Evolutionary conservation across 139 green algal genomes (phyloP).

Genomic region (Chloropicon primus): DNA sequence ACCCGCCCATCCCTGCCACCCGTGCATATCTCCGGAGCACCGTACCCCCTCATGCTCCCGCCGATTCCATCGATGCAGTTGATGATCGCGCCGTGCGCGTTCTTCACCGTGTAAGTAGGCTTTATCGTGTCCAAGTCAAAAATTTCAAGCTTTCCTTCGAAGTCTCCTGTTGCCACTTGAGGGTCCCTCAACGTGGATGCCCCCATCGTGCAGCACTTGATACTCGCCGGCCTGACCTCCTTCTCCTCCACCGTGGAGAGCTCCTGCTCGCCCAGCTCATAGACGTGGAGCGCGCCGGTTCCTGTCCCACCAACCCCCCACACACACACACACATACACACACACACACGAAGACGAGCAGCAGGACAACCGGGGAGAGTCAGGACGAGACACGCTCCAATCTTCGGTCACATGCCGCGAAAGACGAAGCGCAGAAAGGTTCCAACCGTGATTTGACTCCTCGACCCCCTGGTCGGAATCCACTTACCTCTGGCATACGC

Average conservation of each 20-base stretch:
- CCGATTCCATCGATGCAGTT: slow-evolving; percentile 69
- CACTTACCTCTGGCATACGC: not conserved
- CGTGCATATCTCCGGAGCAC: slow-evolving; percentile 64
- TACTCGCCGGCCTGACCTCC: slow-evolving; percentile 30
- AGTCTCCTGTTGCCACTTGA: slow-evolving; percentile 59
- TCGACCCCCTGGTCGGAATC: too few relatives aligned
- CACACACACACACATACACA: too few relatives aligned
- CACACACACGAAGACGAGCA: too few relatives aligned
- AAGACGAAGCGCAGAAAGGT: too few relatives aligned
- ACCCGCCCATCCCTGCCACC: slow-evolving; percentile 69
- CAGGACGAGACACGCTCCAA: too few relatives aligned
- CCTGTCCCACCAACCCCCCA: too few relatives aligned
- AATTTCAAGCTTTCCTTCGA: slow-evolving; percentile 36
- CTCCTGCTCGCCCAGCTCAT: slow-evolving; percentile 48
- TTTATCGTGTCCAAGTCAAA: not conserved
- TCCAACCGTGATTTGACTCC: too few relatives aligned
- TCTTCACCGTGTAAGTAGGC: not conserved
- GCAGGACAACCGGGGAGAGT: too few relatives aligned
- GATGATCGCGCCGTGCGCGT: slow-evolving; percentile 64
- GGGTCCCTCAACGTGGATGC: slow-evolving; percentile 26
- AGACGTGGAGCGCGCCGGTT: slow-evolving; percentile 32
- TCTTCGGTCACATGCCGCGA: too few relatives aligned
- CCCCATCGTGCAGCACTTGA: slow-evolving; percentile 57
- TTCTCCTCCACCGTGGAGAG: slow-evolving; percentile 35
- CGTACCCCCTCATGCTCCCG: slow-evolving; percentile 50